A percentile compares a stretch with the other conserved stretches of the same genome.
These are phyloP conservation scores for Aristolochia fimbriata DNA, from an alignment of 164 flowering plant species.

Conservation along the genomic window DNA sequence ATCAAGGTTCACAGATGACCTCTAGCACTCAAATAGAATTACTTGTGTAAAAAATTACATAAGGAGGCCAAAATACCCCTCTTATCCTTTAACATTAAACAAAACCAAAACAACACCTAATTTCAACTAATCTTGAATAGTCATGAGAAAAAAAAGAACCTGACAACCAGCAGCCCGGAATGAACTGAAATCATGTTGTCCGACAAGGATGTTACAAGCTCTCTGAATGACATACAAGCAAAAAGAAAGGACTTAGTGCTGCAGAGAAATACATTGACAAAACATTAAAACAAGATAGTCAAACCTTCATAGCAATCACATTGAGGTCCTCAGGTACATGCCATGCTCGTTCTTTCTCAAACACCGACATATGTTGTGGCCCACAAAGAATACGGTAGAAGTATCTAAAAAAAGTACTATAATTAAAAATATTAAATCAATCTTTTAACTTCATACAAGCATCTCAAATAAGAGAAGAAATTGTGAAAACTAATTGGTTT, in stretches of 20 bases:
- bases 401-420: conserved; percentile 35
- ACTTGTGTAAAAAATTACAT: too few species aligned
- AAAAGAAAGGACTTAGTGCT: background rate
- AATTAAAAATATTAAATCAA: too few species aligned
- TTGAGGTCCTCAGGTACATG: conserved; percentile 67
- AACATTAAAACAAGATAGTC: background rate
- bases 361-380: conserved; percentile 63
- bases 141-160: conserved; percentile 29
- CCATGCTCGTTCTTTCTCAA: conserved; percentile 95
- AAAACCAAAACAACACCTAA: too few species aligned
- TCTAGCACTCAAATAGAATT: too few species aligned
- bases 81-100: too few species aligned
- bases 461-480: too few species aligned
- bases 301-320: conserved; percentile 76
- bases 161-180: conserved; percentile 92
- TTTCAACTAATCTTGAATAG: background rate
- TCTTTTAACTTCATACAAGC: too few species aligned
- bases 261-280: background rate
- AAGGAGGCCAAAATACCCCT: too few species aligned
- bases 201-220: conserved; percentile 75
- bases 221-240: conserved; percentile 31
- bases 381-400: conserved; percentile 79
- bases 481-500: too few species aligned
- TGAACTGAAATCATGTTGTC: conserved; percentile 90
- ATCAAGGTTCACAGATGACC: too few species aligned